phyloP scores from a whole-genome alignment of 768 basidiomycete species.

The Calocybe gangraenosa region DNA sequence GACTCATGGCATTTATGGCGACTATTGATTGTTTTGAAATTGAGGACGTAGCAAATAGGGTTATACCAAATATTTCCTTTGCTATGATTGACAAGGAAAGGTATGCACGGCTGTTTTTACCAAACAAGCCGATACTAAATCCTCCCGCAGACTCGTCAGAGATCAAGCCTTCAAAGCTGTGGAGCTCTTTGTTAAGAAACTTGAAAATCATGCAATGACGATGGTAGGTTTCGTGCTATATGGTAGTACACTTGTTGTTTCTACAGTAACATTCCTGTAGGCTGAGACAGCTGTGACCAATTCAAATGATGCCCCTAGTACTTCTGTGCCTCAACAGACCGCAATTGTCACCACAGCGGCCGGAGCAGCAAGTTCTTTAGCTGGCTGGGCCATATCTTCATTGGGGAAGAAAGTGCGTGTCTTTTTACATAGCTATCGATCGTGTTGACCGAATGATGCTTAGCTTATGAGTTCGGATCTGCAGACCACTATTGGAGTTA shows the following conservation, averaged over 20 bases:
- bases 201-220: slow-evolving; percentile 72
- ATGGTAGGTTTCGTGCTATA: slow-evolving; percentile 52
- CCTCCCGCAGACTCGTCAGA: slow-evolving; percentile 65
- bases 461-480: slow-evolving; percentile 73
- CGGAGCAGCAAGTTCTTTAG: slow-evolving; percentile 87
- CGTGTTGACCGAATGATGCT: neutral
- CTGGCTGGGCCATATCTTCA: slow-evolving; percentile 95
- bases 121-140: neutral
- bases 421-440: neutral
- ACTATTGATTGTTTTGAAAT: slow-evolving; percentile 85
- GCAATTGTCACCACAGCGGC: slow-evolving; percentile 81
- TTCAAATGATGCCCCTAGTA: slow-evolving; percentile 22
- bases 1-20: slow-evolving; percentile 94
- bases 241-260: neutral
- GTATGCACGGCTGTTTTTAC: slow-evolving; percentile 32
- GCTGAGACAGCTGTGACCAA: slow-evolving; percentile 35
- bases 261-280: slow-evolving; percentile 16
- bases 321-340: slow-evolving; percentile 32
- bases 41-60: slow-evolving; percentile 86
- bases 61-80: slow-evolving; percentile 80
- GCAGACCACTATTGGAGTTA: slow-evolving; percentile 57
- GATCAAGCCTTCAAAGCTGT: slow-evolving; percentile 96
- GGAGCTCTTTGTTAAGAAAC: slow-evolving; percentile 78
- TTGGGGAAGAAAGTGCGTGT: slow-evolving; percentile 70
- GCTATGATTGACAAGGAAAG: slow-evolving; percentile 90